Percentiles rank a stretch among this genome's conserved stretches.
Evolutionary conservation across 1,139 yeast genomes (phyloP).

Genomic region (Groenewaldozyma sp.): DNA sequence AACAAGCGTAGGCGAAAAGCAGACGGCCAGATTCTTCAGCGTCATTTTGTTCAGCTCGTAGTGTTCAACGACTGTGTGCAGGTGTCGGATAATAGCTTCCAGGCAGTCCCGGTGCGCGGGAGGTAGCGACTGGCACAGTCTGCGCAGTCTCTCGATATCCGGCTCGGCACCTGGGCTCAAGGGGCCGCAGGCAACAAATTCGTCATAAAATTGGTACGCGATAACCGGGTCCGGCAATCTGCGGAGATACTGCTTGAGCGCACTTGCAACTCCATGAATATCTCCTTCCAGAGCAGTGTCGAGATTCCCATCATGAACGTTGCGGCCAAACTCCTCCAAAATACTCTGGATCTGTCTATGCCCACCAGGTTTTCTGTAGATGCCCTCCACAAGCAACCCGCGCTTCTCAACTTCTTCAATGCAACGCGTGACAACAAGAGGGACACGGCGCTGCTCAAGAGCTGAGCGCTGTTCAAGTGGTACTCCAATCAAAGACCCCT

Average conservation of each 20-base stretch:
- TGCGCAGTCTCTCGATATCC: constrained; percentile 30
- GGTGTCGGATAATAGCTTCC: constrained; percentile 50
- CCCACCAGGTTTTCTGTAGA: constrained; percentile 87
- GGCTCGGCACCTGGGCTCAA: constrained; percentile 27
- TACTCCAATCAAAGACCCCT: constrained; percentile 19
- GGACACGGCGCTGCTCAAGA: constrained; percentile 54
- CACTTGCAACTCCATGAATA: constrained; percentile 78
- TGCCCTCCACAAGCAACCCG: constrained; percentile 71
- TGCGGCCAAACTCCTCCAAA: constrained; percentile 37
- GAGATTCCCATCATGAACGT: constrained; percentile 17
- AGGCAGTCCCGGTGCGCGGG: constrained; percentile 56
- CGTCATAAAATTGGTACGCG: constrained; percentile 59
- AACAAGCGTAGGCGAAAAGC: constrained; percentile 90
- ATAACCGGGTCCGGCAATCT: constrained; percentile 80
- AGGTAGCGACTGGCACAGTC: constrained; percentile 45
- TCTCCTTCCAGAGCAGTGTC: constrained; percentile 52
- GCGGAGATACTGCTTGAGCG: constrained; percentile 77
- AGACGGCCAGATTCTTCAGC: constrained; percentile 73
- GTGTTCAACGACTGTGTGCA: constrained; percentile 30
- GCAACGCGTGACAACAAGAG: constrained; percentile 64
- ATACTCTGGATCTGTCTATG: constrained; percentile 57
- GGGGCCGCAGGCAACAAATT: constrained; percentile 37
- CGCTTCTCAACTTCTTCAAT: constrained; percentile 68
- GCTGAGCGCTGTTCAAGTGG: constrained; percentile 30
- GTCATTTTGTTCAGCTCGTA: constrained; percentile 50